These are phyloP conservation scores for Pythium scleroteichum DNA, from an alignment of 352 stramenopile genomes.

Conservation along the genomic window DNA sequence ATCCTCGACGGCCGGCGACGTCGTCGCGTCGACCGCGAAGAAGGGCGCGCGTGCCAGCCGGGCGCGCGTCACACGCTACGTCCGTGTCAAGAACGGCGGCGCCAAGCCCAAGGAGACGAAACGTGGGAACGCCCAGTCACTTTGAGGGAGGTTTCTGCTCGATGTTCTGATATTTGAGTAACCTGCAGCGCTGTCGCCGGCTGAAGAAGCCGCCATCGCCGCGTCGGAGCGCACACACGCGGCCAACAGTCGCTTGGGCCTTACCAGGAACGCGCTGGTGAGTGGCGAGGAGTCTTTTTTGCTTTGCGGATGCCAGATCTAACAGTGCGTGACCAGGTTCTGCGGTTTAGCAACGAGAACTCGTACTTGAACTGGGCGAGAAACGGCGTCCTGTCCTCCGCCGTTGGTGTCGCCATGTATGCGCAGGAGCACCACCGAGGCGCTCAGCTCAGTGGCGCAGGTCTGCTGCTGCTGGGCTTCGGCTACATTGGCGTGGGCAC, in stretches of 20 bases:
- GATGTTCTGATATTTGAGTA: too few relatives aligned
- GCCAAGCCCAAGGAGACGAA: conserved; percentile 8
- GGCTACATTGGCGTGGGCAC: conserved; percentile 88
- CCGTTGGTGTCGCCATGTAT: conserved; percentile 86
- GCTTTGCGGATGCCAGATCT: background rate
- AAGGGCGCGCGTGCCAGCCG: conserved; percentile 3
- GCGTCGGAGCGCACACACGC: conserved; percentile 38
- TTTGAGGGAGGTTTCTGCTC: background rate
- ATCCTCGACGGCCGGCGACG: background rate
- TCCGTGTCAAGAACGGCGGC: conserved; percentile 15
- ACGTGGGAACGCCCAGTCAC: conserved; percentile 1
- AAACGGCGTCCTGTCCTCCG: conserved; percentile 82
- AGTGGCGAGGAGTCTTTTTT: background rate
- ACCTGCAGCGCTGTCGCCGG: conserved; percentile 9
- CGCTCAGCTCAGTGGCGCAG: conserved; percentile 78
- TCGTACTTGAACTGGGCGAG: conserved; percentile 88
- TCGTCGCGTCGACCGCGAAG: background rate
- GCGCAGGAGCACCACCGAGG: conserved; percentile 86
- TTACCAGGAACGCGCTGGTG: conserved; percentile 40
- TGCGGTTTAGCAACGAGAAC: conserved; percentile 88
- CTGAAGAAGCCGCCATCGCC: conserved; percentile 28
- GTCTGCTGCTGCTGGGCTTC: conserved; percentile 79
- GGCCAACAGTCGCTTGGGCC: conserved; percentile 33
- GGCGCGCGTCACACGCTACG: conserved; percentile 20
- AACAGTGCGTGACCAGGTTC: conserved; percentile 36